Evolutionary conservation across 495 filamentous ascomycete species (phyloP).

Genomic region (Annulohypoxylon moriforme): DNA sequence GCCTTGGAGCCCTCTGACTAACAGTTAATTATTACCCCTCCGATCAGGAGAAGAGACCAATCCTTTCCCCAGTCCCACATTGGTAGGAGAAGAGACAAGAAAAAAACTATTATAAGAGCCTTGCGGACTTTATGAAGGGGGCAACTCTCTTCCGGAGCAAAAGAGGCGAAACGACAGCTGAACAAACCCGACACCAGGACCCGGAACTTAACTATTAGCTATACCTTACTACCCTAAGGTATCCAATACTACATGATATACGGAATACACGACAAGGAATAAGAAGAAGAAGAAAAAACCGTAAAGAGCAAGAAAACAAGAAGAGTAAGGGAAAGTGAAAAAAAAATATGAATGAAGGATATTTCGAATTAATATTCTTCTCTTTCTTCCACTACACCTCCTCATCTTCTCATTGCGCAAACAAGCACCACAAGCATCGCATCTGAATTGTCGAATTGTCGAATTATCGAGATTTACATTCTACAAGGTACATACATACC

Average conservation of each 20-base stretch:
- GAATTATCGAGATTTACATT: not conserved
- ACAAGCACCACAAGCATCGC: slow-evolving; percentile 12
- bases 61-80: slow-evolving; percentile 25
- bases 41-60: slow-evolving; percentile 22
- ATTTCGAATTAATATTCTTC: slow-evolving; percentile 22
- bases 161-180: slow-evolving; percentile 37
- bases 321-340: not conserved
- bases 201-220: slow-evolving; percentile 25
- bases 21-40: slow-evolving; percentile 19
- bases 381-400: not conserved
- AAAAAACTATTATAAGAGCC: slow-evolving; percentile 30
- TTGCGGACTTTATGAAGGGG: slow-evolving; percentile 40
- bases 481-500: too few relatives aligned
- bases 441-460: slow-evolving; percentile 20
- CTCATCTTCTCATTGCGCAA: slow-evolving; percentile 16
- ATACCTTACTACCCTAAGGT: slow-evolving; percentile 5
- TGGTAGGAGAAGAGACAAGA: slow-evolving; percentile 2
- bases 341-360: slow-evolving; percentile 15
- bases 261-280: not conserved
- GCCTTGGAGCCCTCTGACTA: slow-evolving; percentile 27
- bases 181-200: slow-evolving; percentile 30
- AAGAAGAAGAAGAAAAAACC: not conserved
- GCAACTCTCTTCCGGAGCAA: slow-evolving; percentile 40
- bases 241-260: not conserved
- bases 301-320: not conserved